Base-by-base conservation (phyloP, 2,329 filamentous ascomycete genomes). In the Talaromyces albobiverticillius region DNA sequence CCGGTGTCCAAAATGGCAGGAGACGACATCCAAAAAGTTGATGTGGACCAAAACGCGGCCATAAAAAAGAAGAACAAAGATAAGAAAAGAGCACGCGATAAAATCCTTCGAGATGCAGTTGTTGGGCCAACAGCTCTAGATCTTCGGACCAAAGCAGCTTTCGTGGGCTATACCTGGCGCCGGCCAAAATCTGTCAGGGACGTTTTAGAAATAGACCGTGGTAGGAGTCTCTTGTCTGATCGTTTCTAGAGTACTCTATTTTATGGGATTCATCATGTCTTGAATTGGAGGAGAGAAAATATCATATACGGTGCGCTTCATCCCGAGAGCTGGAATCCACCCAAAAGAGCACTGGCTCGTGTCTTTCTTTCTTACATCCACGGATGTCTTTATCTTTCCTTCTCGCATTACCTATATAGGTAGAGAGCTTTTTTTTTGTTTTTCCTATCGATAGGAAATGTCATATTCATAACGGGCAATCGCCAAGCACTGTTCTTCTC, bases 81-180 rank as follows among this genome's bases (percentile, higher is more conserved):
- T 66, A 86, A 81, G 67, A 94, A 89, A 69, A 76, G 92, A 57
- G 85, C 93, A 0, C 80, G 92, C n/a, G 94, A 99, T 70, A 87
- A 88, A 63, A 73, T 97, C 54, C 75, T 97, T 25, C 80, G 93
- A 41, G 93, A 97, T 69, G 80, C 79, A 23, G 72, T 76, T 8
- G 81, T 87, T 6, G 86, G 84, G 38, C 79, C 78, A 38, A 76
- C 79, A 14, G 90, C 88, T n/a, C 76, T 97, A 70, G 85, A 89
- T 61, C 80, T 94, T 59, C 82, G 94, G 56, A 95, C 93, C 72
- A 82, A 81, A 67, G 88, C 83, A 23, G 91, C 90, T 0, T 97
- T 97, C 70, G 72, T 95, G 57, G 93, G 93, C 1, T 99, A 99
- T 68, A 90, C 88, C 2, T 97, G 94, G 78, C 82, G 85, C 32